These are phyloP conservation scores for Sporormia fimetaria DNA, from an alignment of 495 filamentous ascomycete species.

Conservation along the genomic window DNA sequence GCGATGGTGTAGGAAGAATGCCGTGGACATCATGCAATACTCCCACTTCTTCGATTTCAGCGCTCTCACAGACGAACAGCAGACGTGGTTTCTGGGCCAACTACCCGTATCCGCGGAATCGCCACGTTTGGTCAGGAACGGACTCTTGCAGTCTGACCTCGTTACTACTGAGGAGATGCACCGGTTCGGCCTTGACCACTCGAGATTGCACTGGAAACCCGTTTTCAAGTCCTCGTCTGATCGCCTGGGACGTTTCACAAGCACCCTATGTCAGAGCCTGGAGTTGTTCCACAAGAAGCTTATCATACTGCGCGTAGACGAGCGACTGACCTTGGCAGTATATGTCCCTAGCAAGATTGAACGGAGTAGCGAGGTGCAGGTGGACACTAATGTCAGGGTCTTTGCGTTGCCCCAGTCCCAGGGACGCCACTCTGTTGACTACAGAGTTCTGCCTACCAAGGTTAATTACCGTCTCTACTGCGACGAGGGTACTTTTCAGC, in stretches of 20 bases:
- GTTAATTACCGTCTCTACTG: constrained; percentile 38
- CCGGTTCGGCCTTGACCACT: constrained; percentile 33
- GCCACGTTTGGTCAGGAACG: constrained; percentile 34
- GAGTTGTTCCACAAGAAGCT: constrained; percentile 40
- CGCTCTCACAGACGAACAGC: constrained; percentile 33
- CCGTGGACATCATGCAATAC: constrained; percentile 28
- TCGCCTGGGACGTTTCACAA: constrained; percentile 35
- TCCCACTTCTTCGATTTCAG: constrained; percentile 38
- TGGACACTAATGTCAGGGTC: constrained; percentile 36
- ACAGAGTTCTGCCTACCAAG: constrained; percentile 35
- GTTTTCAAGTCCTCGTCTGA: constrained; percentile 34
- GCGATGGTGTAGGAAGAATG: constrained; percentile 36
- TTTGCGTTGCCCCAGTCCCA: constrained; percentile 42
- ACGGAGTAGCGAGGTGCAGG: constrained; percentile 30
- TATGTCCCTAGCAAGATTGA: constrained; percentile 39
- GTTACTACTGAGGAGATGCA: constrained; percentile 29
- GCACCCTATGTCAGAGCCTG: constrained; percentile 26
- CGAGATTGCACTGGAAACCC: constrained; percentile 37
- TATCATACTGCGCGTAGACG: constrained; percentile 37
- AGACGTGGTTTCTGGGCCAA: constrained; percentile 34
- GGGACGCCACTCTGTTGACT: constrained; percentile 29
- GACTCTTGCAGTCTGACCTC: constrained; percentile 35
- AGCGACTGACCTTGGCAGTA: constrained; percentile 39
- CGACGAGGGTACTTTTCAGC: constrained; percentile 35
- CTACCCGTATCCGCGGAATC: constrained; percentile 28